A percentile compares a stretch with the other conserved stretches of the same genome.
phyloP scores from a whole-genome alignment of 495 filamentous ascomycete genomes.

The Pyrenula massariospora region DNA sequence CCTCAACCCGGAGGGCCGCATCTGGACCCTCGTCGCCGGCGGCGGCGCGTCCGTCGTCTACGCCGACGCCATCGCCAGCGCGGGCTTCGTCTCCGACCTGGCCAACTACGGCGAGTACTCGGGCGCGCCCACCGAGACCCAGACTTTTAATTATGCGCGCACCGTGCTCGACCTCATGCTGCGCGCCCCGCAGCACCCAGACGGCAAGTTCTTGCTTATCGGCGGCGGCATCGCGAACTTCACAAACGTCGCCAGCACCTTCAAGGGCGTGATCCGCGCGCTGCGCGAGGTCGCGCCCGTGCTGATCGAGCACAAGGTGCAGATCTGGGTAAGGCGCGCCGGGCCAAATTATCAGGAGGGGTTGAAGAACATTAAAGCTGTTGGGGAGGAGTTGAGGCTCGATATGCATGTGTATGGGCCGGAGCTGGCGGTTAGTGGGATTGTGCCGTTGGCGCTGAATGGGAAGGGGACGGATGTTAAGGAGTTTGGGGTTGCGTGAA shows the following conservation, averaged over 20 bases:
- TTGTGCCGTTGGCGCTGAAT: slow-evolving; percentile 53
- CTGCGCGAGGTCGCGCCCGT: slow-evolving; percentile 80
- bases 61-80: slow-evolving; percentile 94
- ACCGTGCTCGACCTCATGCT: slow-evolving; percentile 98
- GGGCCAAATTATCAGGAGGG: slow-evolving; percentile 99
- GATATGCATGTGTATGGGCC: slow-evolving; percentile 96
- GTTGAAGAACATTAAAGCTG: slow-evolving; percentile 98
- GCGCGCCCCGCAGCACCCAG: slow-evolving; percentile 67
- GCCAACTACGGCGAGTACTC: slow-evolving; percentile 99
- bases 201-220: slow-evolving; percentile 98
- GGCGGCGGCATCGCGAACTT: slow-evolving; percentile 99
- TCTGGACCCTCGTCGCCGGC: slow-evolving; percentile 98
- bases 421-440: slow-evolving; percentile 79
- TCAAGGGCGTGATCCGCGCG: slow-evolving; percentile 98
- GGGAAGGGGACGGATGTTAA: slow-evolving; percentile 46
- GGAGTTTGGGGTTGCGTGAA: slow-evolving; percentile 38
- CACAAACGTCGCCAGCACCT: slow-evolving; percentile 91
- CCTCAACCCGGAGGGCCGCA: slow-evolving; percentile 77
- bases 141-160: slow-evolving; percentile 95
- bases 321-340: slow-evolving; percentile 98
- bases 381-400: slow-evolving; percentile 82
- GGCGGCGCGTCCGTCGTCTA: slow-evolving; percentile 99
- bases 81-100: slow-evolving; percentile 88
- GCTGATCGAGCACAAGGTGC: slow-evolving; percentile 90
- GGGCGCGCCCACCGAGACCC: slow-evolving; percentile 92